These are phyloP conservation scores for Fusarium fracticaudum DNA, from an alignment of 2,329 filamentous ascomycete species.

Conservation along the genomic window DNA sequence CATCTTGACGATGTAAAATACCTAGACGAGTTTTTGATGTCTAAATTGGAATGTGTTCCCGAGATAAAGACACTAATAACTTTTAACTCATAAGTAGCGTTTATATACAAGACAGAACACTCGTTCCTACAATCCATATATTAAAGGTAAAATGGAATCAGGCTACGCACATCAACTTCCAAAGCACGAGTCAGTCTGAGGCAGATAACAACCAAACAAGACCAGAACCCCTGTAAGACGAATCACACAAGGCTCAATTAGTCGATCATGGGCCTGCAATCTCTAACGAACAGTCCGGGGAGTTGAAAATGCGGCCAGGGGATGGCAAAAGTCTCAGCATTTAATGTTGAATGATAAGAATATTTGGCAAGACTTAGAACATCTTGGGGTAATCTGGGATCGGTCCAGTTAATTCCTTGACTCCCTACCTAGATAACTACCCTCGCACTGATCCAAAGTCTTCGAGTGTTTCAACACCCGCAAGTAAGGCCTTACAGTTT, in stretches of 20 bases:
- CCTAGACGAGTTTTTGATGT: background rate
- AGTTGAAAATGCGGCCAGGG: background rate
- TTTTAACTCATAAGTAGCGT: background rate
- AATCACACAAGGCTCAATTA: background rate
- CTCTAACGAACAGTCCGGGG: background rate
- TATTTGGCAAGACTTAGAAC: background rate
- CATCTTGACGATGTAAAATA: background rate
- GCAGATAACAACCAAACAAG: background rate
- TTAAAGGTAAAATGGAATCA: background rate
- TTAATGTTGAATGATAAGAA: background rate
- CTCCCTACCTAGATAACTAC: background rate
- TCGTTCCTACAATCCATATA: background rate
- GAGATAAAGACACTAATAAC: background rate
- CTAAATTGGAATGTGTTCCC: slow-evolving; percentile 9
- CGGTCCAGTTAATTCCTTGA: background rate
- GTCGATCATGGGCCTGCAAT: background rate
- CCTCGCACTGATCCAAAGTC: background rate
- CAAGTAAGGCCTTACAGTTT: background rate
- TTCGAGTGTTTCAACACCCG: background rate
- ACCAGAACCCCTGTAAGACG: background rate
- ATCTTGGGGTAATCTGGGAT: background rate
- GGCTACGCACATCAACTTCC: background rate
- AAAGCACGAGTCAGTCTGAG: background rate
- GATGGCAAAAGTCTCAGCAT: background rate
- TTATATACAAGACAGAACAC: background rate